Evolutionary conservation across 106 monocot species (phyloP), one percentile per base, ranked within the genome.

Genomic region (Platanthera guangdongensis): DNA sequence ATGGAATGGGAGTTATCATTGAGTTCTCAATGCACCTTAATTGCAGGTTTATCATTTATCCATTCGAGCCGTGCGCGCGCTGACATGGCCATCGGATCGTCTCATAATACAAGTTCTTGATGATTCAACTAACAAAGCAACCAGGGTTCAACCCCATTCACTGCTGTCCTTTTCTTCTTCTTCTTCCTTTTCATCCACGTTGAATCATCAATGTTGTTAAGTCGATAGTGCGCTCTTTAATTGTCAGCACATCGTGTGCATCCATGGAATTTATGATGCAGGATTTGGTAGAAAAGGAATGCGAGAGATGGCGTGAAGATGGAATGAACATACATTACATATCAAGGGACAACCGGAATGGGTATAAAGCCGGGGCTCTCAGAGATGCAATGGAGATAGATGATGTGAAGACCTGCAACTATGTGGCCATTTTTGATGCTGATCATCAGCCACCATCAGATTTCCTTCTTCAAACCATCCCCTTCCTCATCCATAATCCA

Each of bases 371-470:
- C 32, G 88, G 88, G 3, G 88, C 85, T 0, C 75, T 89, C 7
- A 85, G 78, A 53, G 79, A 83, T 62, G 88, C 82, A 22, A 83
- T 89, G 88, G 72, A 76, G 57, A 19, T 78, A 30, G 18, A 46
- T 30, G 85, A 89, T 54, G 85, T 83, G 3, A 30, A 79, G 12
- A 51, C 22, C 2, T 89, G 88, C 50, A 85, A 90, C 13, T 86
- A 83, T 50, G 78, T 89, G 30, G 86, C 84, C 45, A 82, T 89
- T 21, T 89, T 89, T 50, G 88, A 88, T 71, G 88, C 88, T 16
- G 88, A 89, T 62, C 85, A 85, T 79, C 88, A 86, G 46, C 88
- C 88, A 0, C 75, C 67, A 13, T 55, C 88, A 6, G 85, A 89
- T 75, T 89, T 85, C 57, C 83, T 89, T 39, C 49, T 74, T 11